Base-by-base conservation (phyloP, 2,329 filamentous ascomycete species). In the Colletotrichum tanaceti region DNA sequence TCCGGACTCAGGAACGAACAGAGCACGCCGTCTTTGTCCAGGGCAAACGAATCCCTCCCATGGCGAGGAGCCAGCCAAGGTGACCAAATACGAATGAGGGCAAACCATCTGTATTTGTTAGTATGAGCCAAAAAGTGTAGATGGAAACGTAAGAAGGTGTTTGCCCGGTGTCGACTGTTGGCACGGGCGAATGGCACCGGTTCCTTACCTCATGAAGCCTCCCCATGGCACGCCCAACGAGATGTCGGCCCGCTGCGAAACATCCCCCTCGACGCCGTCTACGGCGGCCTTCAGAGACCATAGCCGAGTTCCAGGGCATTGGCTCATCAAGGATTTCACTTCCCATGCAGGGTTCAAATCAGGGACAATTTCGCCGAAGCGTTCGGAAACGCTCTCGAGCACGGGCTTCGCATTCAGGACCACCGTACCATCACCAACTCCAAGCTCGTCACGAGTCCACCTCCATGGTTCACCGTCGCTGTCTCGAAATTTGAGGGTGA, bases 51-150 rank as follows among this genome's bases (percentile, higher is more conserved):
- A 4, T 82, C 79, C 70, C 87, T 89, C 14, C 94, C 94, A 77
- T 98, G 94, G 46, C 93, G 85, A n/a, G 95, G 95, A 9, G 91
- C 93, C 13, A 97, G 82, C 95, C 95, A 98, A 1, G 94, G 91
- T 41, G 86, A 87, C 89, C 90, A 96, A 4, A 93, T 83, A 20
- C 94, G 89, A 5, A 97, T 90, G 14, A 97, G 80, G 9, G 93
- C 89, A 76, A 97, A 95, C 89, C 93, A 97, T 73, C 91, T 88
- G 58, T 55, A 6, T 59, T 16, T 59, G 55, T 75, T 50, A 75
- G 73, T 59, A 63, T 53, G 53, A 13, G 18, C 50, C 20, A 22
- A 1, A n/a, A 13, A 22, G n/a, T 24, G 7, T 14, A 24, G 3
- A 9, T 39, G 14, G 14, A n/a, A 35, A 39, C 32, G 39, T 41